Percentiles rank a stretch among this genome's conserved stretches.
These are phyloP conservation scores for Vaccinium macrocarpon DNA, from an alignment of 148 eudicot genomes.

Conservation along the genomic window DNA sequence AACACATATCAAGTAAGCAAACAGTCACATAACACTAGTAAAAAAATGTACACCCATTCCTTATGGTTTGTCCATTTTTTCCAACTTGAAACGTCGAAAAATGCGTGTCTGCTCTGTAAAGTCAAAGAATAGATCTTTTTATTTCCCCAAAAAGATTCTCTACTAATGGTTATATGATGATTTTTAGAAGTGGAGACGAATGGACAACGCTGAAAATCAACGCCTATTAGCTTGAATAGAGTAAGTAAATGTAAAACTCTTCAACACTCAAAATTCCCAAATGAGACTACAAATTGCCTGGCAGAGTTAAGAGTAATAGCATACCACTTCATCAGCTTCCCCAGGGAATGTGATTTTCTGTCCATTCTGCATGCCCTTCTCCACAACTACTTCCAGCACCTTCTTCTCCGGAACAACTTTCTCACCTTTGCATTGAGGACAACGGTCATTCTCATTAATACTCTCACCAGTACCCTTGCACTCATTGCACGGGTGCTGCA, in stretches of 20 bases:
- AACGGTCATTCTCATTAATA: slow-evolving; percentile 57
- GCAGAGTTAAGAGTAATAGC: not conserved
- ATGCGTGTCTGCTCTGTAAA: not conserved
- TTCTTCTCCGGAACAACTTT: slow-evolving; percentile 68
- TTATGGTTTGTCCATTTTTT: not conserved
- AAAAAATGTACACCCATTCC: not conserved
- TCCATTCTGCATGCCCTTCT: slow-evolving; percentile 77
- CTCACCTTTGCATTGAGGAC: slow-evolving; percentile 69
- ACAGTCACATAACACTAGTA: not conserved
- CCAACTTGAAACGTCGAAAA: not conserved
- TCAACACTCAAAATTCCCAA: not conserved
- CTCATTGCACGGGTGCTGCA: slow-evolving; percentile 76
- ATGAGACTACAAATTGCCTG: not conserved
- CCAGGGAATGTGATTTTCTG: slow-evolving; percentile 72
- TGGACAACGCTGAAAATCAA: not conserved
- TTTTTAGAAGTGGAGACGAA: not conserved
- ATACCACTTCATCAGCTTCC: slow-evolving; percentile 79
- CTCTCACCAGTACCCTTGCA: slow-evolving; percentile 75
- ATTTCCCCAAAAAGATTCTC: not conserved
- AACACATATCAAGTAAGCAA: not conserved
- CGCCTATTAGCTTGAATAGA: not conserved
- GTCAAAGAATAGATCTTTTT: not conserved
- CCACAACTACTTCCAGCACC: slow-evolving; percentile 62
- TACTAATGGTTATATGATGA: not conserved
- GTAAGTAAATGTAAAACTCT: not conserved